Conservation (phyloP, 1,284 basidiomycete species). For the Ustilago hordei region DNA sequence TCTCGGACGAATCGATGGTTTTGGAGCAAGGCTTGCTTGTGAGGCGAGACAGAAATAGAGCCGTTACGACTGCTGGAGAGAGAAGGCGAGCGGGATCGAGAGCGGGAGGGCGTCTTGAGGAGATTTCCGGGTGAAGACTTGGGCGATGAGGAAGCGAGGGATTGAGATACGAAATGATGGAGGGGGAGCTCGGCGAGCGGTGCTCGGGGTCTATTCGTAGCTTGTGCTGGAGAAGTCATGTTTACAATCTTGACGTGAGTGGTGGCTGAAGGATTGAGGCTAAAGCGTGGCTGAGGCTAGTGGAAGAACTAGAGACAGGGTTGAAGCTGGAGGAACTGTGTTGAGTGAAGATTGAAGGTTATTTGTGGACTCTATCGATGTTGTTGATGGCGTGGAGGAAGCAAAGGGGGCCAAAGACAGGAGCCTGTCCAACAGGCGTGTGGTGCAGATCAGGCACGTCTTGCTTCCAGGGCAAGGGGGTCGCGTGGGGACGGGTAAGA, state of each 20-base stretch:
- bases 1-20: conserved; percentile 41
- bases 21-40: conserved; percentile 46
- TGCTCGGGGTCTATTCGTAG: conserved; percentile 18
- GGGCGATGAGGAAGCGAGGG: conserved; percentile 27
- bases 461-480: background rate
- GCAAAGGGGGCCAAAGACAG: background rate
- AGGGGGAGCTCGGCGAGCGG: conserved; percentile 44
- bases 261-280: background rate
- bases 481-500: background rate
- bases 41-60: conserved; percentile 43
- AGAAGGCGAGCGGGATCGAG: conserved; percentile 43
- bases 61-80: conserved; percentile 28
- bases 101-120: conserved; percentile 42
- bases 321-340: no score
- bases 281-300: background rate
- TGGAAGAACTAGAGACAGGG: no score
- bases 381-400: background rate
- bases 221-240: conserved; percentile 24
- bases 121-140: conserved; percentile 21
- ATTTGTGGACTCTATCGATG: no score
- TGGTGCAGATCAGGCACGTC: background rate
- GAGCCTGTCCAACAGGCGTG: background rate
- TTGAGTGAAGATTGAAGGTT: no score
- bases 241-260: background rate
- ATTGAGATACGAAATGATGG: conserved; percentile 40